Evolutionary conservation across 2,329 filamentous ascomycete species (phyloP), one percentile per base, ranked within the genome.

Genomic region (Sporothrix globosa): DNA sequence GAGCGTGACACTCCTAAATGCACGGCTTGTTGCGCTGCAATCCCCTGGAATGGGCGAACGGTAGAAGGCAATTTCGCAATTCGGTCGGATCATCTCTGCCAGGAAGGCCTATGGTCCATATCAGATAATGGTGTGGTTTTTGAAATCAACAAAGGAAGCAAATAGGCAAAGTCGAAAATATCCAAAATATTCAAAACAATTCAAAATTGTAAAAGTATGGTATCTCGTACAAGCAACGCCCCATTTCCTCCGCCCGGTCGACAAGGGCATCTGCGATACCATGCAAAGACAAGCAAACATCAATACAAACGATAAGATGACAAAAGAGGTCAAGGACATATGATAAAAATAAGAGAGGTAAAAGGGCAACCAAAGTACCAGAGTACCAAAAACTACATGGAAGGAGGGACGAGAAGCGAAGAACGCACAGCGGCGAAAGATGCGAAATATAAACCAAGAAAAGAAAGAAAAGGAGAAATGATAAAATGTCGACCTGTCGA

Each of bases 151-250:
- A 21, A 21, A 19, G 13, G 30, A n/a, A 14, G 58, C 34, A 50
- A 65, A 41, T 39, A 27, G 21, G 24, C 41, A 66, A 66, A 39
- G 53, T 34, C 30, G 39, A 39, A 61, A 61, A 24, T 2, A 30
- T 21, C 24, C 11, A 46, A 39, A 2, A 46, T 63, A 9, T 48
- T n/a, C 24, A 10, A 13, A 30, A 66, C 27, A 11, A 53, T 13
- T 52, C 44, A 66, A 66, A 21, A 66, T 44, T 14, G 61, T 3
- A 30, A 50, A 65, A 65, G 34, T 34, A 65, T 50, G 61, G 61
- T 65, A 65, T 65, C 60, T 66, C 46, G 34, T 66, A 67, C 46
- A 53, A 67, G 46, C 19, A 66, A 52, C 27, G 63, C 46, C 63
- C 60, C 27, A 50, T 65, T 65, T 50, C 61, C 24, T 65, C 27